A percentile compares a stretch with the other conserved stretches of the same genome.
Evolutionary conservation across 2,329 filamentous ascomycete genomes (phyloP).

Genomic region (Aspergillus glaucus): DNA sequence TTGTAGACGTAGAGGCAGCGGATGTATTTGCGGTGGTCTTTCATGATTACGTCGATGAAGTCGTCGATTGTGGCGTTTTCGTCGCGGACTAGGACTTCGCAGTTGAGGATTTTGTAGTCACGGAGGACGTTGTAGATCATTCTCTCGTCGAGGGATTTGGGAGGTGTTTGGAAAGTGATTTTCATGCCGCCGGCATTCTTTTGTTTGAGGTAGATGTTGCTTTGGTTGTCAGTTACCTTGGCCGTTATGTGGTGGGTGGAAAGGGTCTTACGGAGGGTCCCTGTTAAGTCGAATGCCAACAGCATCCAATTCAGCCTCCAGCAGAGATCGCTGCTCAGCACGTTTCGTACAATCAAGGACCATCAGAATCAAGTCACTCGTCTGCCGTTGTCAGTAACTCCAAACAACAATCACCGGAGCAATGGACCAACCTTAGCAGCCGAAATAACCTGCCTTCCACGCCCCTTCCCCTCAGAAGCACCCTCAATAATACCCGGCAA

Average conservation of each 20-base stretch:
- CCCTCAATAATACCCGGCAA: constrained; percentile 97
- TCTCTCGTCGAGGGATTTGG: constrained; percentile 90
- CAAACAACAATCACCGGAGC: not conserved
- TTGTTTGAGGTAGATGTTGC: constrained; percentile 92
- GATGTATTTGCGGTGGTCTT: constrained; percentile 97
- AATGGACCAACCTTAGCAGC: constrained; percentile 64
- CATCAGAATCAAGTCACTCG: constrained; percentile 95
- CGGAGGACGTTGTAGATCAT: constrained; percentile 96
- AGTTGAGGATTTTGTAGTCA: constrained; percentile 98
- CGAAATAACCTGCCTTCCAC: constrained; percentile 93
- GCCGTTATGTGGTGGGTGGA: too few species aligned
- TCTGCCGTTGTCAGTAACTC: constrained; percentile 40
- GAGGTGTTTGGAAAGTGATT: constrained; percentile 86
- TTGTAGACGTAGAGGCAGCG: constrained; percentile 95
- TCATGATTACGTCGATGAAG: constrained; percentile 99
- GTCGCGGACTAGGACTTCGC: constrained; percentile 89
- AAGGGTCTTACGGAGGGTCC: constrained; percentile 66
- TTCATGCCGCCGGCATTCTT: constrained; percentile 99
- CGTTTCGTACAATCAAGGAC: constrained; percentile 93
- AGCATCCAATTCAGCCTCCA: constrained; percentile 89
- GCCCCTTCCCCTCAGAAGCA: constrained; percentile 87
- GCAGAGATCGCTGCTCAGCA: constrained; percentile 79
- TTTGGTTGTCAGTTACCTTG: constrained; percentile 26
- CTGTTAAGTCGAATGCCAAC: constrained; percentile 91
- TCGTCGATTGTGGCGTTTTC: constrained; percentile 94